Evolutionary conservation across 148 eudicot genomes (phyloP), one percentile per base, ranked within the genome.

Genomic region (Rhododendron simsii): DNA sequence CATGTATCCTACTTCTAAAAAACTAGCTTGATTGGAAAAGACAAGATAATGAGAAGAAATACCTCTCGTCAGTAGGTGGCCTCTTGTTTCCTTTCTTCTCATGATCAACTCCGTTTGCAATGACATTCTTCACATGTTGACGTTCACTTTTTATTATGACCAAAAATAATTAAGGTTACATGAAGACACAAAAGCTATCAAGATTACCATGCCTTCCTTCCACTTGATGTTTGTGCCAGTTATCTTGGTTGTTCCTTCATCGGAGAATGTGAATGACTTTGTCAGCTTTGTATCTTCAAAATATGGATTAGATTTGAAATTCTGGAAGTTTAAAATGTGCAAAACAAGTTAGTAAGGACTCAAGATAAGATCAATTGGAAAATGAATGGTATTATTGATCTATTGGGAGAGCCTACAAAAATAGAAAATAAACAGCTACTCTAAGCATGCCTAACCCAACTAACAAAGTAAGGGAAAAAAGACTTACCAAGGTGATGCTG

Each of bases 51-150:
- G 8, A 85, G 84, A 82, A 67, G 23, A 37, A 86, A 47, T 80
- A 96, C 99, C 99, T 96, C 65, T 95, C 95, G 18, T 92, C 94
- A 79, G 83, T n/a, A 88, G 84, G 89, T 63, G 91, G 87, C 80
- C 97, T 91, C 83, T 96, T 96, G 90, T 95, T 92, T 82, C 98
- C 99, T 81, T 92, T 90, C 89, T 90, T 94, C 78, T 92, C 91
- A 63, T 86, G 83, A 65, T 87, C 86, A 65, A 84, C 92, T 83
- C 95, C 96, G 88, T 95, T 94, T 74, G 93, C 90, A 87, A 84
- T 44, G 61, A 84, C 71, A 53, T 89, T 94, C 97, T 95, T 87
- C 37, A 90, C 78, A 88, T 51, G 81, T 59, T 41, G 53, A 63
- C 65, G 14, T 47, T 28, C 30, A 80, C 7, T 28, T 39, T 21